Conservation (phyloP, 129 eudicot species). For the Arctium lappa region DNA sequence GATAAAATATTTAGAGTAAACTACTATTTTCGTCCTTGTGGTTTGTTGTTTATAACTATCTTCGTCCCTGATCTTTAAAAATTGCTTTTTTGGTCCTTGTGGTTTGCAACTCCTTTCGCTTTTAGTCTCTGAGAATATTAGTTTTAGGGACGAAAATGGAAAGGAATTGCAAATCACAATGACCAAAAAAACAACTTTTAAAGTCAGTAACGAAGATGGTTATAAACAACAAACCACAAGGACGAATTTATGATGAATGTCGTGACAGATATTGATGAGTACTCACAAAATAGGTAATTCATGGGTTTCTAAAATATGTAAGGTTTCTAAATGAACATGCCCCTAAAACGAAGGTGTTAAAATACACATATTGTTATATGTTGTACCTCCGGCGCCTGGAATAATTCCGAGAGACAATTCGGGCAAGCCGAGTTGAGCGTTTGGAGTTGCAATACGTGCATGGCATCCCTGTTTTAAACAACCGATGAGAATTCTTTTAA, state of each 20-base stretch:
- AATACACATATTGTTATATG: not conserved
- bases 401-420: constrained; percentile 90
- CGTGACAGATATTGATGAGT: not conserved
- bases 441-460: constrained; percentile 86
- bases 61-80: too few relatives aligned
- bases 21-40: too few relatives aligned
- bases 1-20: not conserved
- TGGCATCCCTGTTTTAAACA: constrained; percentile 72
- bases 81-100: too few relatives aligned
- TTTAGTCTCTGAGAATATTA: too few relatives aligned
- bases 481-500: not conserved
- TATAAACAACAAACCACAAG: too few relatives aligned
- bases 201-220: too few relatives aligned
- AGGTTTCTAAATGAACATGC: not conserved
- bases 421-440: constrained; percentile 87
- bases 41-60: too few relatives aligned
- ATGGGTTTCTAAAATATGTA: not conserved
- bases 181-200: too few relatives aligned
- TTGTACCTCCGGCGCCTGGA: constrained; percentile 91
- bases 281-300: not conserved
- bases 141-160: too few relatives aligned
- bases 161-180: too few relatives aligned
- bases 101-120: too few relatives aligned
- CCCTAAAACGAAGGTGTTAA: not conserved
- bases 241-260: not conserved